These are phyloP conservation scores for Phytopythium chamaehyphon DNA, from an alignment of 352 stramenopile genomes.

Conservation along the genomic window DNA sequence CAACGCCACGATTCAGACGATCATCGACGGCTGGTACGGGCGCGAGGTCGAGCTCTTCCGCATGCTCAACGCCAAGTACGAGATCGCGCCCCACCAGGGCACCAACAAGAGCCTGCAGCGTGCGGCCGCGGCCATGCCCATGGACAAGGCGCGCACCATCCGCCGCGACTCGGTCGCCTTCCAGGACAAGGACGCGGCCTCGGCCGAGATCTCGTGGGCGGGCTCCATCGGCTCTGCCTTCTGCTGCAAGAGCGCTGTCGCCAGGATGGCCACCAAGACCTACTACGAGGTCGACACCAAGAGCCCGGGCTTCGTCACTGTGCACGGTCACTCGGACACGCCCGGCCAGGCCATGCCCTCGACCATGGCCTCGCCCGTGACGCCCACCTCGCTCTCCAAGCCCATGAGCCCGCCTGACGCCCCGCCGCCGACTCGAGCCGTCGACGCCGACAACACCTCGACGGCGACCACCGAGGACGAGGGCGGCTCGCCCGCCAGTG, in stretches of 20 bases:
- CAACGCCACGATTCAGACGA: constrained; percentile 81
- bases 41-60: constrained; percentile 83
- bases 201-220: constrained; percentile 50
- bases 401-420: constrained; percentile 28
- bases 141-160: constrained; percentile 53
- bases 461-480: constrained; percentile 39
- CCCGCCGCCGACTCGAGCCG: constrained; percentile 2
- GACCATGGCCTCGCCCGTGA: constrained; percentile 55
- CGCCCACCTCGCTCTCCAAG: constrained; percentile 30
- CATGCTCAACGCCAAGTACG: constrained; percentile 86
- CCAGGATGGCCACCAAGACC: constrained; percentile 50
- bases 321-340: constrained; percentile 53
- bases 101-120: constrained; percentile 47
- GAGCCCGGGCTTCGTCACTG: constrained; percentile 55
- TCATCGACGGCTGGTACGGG: constrained; percentile 84
- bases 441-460: constrained; percentile 28
- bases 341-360: constrained; percentile 50
- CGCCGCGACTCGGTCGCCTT: constrained; percentile 54
- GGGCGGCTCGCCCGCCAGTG: constrained; percentile 27
- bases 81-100: constrained; percentile 74
- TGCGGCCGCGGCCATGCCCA: constrained; percentile 34
- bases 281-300: constrained; percentile 83
- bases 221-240: constrained; percentile 54
- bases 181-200: constrained; percentile 48
- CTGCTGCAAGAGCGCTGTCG: constrained; percentile 62